These are phyloP conservation scores for Cantharellus anzutake DNA, from an alignment of 768 basidiomycete species.

Conservation along the genomic window DNA sequence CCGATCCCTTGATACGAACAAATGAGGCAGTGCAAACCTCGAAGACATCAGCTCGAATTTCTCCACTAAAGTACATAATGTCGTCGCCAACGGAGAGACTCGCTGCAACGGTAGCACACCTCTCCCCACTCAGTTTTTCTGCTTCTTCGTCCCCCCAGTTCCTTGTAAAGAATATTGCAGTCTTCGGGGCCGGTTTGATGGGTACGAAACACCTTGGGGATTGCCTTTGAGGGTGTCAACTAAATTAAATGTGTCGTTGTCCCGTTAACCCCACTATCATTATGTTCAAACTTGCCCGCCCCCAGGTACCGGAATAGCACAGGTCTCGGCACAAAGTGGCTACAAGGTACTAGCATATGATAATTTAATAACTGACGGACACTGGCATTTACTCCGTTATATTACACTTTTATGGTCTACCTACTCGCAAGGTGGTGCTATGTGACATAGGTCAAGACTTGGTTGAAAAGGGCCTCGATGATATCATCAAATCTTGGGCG, in stretches of 20 bases:
- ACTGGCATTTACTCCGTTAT: neutral
- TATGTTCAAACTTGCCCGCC: neutral
- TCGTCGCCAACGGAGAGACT: too few relatives aligned
- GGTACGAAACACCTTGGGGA: conserved; percentile 8
- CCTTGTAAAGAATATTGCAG: conserved; percentile 17
- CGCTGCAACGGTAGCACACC: too few relatives aligned
- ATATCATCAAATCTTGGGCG: conserved; percentile 19
- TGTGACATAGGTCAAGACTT: conserved; percentile 20
- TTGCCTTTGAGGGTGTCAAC: neutral
- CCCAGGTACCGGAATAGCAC: conserved; percentile 23
- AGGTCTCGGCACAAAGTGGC: conserved; percentile 23
- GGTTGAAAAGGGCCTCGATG: conserved; percentile 18
- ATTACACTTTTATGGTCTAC: neutral
- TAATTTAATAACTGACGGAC: neutral
- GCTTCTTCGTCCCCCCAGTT: neutral
- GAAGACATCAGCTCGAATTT: too few relatives aligned
- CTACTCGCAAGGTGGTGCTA: conserved; percentile 15
- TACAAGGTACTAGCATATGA: conserved; percentile 16
- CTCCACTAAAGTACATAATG: too few relatives aligned
- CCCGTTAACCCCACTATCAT: neutral
- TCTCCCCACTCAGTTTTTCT: too few relatives aligned
- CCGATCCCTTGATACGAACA: too few relatives aligned
- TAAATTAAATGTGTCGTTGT: neutral
- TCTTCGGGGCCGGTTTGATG: conserved; percentile 25
- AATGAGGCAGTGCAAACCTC: too few relatives aligned